These are phyloP conservation scores for Rehmannia glutinosa DNA, from an alignment of 257 asterid species.

Conservation along the genomic window DNA sequence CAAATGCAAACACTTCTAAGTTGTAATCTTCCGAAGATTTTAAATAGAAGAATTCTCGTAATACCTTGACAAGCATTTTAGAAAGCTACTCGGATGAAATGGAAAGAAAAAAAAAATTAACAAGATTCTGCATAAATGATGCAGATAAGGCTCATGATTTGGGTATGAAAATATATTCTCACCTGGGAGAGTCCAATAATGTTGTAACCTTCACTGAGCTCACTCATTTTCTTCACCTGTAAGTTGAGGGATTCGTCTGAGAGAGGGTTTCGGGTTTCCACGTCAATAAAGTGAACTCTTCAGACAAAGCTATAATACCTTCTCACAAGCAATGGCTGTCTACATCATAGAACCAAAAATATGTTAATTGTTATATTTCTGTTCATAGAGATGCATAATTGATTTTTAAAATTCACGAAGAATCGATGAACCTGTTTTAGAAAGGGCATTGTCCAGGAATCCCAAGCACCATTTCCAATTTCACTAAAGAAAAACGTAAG, in stretches of 20 bases:
- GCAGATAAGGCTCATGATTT: too few relatives aligned
- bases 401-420: neutral
- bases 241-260: constrained; percentile 25
- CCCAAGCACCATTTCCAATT: constrained; percentile 83
- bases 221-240: constrained; percentile 73
- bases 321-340: constrained; percentile 76
- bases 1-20: too few relatives aligned
- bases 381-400: neutral
- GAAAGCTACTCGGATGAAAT: neutral
- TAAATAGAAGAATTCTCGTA: neutral
- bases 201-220: constrained; percentile 73
- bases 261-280: constrained; percentile 19
- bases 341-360: constrained; percentile 21
- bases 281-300: constrained; percentile 17
- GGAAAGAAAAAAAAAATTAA: neutral
- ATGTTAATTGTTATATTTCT: neutral
- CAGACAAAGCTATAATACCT: constrained; percentile 45
- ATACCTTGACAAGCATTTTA: neutral
- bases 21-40: neutral
- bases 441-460: constrained; percentile 89
- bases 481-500: constrained; percentile 41
- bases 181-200: constrained; percentile 86
- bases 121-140: constrained; percentile 2
- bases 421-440: constrained; percentile 48
- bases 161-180: neutral